Evolutionary conservation across 495 filamentous ascomycete species (phyloP).

Genomic region (Apodospora peruviana): DNA sequence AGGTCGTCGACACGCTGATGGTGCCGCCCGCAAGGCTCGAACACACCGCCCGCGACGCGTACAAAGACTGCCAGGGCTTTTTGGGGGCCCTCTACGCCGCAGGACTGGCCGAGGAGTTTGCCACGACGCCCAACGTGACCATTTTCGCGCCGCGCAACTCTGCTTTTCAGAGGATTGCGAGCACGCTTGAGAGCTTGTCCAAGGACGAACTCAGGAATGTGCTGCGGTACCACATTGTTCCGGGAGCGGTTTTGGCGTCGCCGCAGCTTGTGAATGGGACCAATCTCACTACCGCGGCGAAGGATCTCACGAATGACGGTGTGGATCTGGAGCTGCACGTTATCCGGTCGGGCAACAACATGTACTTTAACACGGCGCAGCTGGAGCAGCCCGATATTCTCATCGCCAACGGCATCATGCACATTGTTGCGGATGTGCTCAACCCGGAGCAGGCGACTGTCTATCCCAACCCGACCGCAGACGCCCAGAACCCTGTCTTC

Average conservation of each 20-base stretch:
- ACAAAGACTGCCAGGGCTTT: conserved; percentile 47
- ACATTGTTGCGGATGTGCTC: conserved; percentile 57
- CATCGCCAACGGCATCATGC: conserved; percentile 59
- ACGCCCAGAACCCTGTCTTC: conserved; percentile 43
- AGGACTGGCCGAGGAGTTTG: conserved; percentile 36
- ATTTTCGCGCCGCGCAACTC: conserved; percentile 57
- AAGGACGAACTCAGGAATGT: conserved; percentile 38
- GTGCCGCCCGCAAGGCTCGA: conserved; percentile 48
- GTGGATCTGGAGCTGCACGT: conserved; percentile 14
- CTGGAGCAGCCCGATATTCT: conserved; percentile 55
- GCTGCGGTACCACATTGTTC: conserved; percentile 52
- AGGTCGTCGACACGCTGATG: conserved; percentile 55
- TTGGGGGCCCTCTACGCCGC: conserved; percentile 46
- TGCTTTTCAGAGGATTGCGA: conserved; percentile 55
- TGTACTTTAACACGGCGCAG: conserved; percentile 44
- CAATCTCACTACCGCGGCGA: conserved; percentile 35
- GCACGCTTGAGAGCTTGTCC: conserved; percentile 40
- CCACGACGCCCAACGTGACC: conserved; percentile 43
- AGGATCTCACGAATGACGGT: too few species aligned
- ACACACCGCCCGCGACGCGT: conserved; percentile 37
- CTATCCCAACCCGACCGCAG: conserved; percentile 33
- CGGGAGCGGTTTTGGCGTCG: conserved; percentile 44
- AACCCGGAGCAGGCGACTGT: conserved; percentile 49
- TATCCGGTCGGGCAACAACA: conserved; percentile 12
- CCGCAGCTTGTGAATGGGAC: conserved; percentile 38